These are phyloP conservation scores for Coprinellus micaceus DNA, from an alignment of 768 basidiomycete genomes.

Conservation along the genomic window DNA sequence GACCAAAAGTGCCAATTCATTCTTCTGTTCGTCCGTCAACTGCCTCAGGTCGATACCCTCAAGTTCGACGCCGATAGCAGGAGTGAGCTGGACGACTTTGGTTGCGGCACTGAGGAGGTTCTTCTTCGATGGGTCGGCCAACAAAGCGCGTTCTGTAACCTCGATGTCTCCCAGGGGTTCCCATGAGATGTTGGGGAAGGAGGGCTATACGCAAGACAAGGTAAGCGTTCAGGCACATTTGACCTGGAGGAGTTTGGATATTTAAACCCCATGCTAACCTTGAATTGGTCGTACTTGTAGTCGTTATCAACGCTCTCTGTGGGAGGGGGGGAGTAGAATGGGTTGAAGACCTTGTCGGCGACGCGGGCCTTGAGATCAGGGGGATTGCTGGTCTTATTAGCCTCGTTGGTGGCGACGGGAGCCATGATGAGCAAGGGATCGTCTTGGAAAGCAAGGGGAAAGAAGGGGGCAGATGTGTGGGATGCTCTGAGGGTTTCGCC, in stretches of 20 bases:
- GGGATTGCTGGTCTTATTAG: constrained; percentile 11
- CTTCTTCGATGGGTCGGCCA: constrained; percentile 68
- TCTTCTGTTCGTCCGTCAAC: constrained; percentile 64
- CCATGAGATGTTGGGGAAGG: constrained; percentile 62
- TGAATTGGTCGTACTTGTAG: constrained; percentile 58
- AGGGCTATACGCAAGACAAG: constrained; percentile 40
- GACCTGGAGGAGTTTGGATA: neutral
- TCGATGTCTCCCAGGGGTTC: constrained; percentile 53
- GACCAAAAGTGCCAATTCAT: constrained; percentile 76
- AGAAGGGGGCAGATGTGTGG: neutral
- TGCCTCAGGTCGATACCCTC: constrained; percentile 70
- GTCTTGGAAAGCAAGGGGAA: neutral
- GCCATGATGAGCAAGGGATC: constrained; percentile 35
- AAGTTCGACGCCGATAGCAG: constrained; percentile 73
- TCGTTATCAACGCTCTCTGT: constrained; percentile 45
- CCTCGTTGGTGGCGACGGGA: constrained; percentile 43
- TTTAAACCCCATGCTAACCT: constrained; percentile 34
- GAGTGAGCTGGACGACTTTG: constrained; percentile 67
- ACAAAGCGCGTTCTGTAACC: constrained; percentile 65
- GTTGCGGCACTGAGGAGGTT: constrained; percentile 58
- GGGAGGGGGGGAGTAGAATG: constrained; percentile 64
- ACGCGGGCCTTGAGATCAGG: constrained; percentile 16
- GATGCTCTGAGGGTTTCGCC: no score
- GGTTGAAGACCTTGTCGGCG: constrained; percentile 43
- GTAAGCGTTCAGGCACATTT: neutral